Conservation (phyloP, 176 grass and related monocot species). For the Carex scoparia region DNA sequence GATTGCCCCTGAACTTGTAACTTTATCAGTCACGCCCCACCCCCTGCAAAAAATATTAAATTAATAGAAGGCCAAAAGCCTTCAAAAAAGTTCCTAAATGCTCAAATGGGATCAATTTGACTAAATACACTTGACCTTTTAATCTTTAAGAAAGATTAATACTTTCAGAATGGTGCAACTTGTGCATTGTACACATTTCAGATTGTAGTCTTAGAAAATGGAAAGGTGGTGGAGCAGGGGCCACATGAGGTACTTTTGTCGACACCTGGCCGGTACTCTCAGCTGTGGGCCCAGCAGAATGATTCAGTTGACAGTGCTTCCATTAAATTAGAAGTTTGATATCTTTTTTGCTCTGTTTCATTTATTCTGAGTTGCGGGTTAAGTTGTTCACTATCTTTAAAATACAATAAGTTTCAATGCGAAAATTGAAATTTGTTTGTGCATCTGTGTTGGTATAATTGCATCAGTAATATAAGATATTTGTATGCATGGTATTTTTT, state of each 20-base stretch:
- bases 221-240: constrained; percentile 73
- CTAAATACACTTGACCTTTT: background rate
- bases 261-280: constrained; percentile 60
- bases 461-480: background rate
- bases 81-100: background rate
- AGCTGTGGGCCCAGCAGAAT: constrained; percentile 90
- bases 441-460: background rate
- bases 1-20: background rate
- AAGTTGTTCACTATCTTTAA: background rate
- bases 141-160: background rate
- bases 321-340: constrained; percentile 68
- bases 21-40: too few relatives aligned
- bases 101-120: background rate
- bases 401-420: background rate
- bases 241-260: constrained; percentile 77
- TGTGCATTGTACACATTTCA: constrained; percentile 40
- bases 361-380: background rate
- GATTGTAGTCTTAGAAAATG: constrained; percentile 94
- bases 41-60: too few relatives aligned
- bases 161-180: background rate
- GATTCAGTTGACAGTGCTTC: constrained; percentile 53
- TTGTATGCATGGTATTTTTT: background rate
- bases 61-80: too few relatives aligned
- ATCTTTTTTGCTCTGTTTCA: background rate
- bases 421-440: background rate